These are phyloP conservation scores for Penicillium sp. DNA, from an alignment of 2,329 filamentous ascomycete species.

Conservation along the genomic window DNA sequence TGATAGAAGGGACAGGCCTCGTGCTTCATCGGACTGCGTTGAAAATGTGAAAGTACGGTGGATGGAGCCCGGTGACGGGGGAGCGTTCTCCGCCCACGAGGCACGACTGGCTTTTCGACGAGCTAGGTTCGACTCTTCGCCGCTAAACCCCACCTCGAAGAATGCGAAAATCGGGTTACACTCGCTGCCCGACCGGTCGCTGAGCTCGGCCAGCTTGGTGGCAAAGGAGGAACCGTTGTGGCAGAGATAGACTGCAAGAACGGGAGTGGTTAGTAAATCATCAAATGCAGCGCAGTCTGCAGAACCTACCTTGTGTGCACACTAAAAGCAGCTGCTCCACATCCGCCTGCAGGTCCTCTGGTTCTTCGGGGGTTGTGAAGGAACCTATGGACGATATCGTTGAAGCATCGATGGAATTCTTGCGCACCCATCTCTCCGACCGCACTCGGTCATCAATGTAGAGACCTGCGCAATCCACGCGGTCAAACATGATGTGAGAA, in stretches of 20 bases:
- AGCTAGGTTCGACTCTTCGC: slow-evolving; percentile 37
- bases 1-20: slow-evolving; percentile 49
- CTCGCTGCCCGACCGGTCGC: slow-evolving; percentile 45
- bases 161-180: slow-evolving; percentile 56
- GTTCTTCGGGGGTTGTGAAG: slow-evolving; percentile 38
- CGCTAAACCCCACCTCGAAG: slow-evolving; percentile 49
- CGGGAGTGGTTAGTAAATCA: slow-evolving; percentile 9
- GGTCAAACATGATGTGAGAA: slow-evolving; percentile 41
- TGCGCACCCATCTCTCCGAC: slow-evolving; percentile 45
- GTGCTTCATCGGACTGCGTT: slow-evolving; percentile 46
- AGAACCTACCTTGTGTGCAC: slow-evolving; percentile 53
- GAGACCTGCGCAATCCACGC: slow-evolving; percentile 44
- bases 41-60: slow-evolving; percentile 44
- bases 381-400: slow-evolving; percentile 27
- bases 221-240: slow-evolving; percentile 53
- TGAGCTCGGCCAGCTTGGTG: slow-evolving; percentile 52
- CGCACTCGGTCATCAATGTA: slow-evolving; percentile 48
- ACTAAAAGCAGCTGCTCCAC: slow-evolving; percentile 50
- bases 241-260: slow-evolving; percentile 52
- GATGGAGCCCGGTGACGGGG: slow-evolving; percentile 33
- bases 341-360: slow-evolving; percentile 48
- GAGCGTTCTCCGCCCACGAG: slow-evolving; percentile 30
- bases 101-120: slow-evolving; percentile 32
- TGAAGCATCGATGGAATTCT: slow-evolving; percentile 29
- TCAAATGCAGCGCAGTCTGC: slow-evolving; percentile 1